Evolutionary conservation across 2,329 filamentous ascomycete genomes (phyloP), one percentile per base, ranked within the genome.

Genomic region (Cladosporium sp.): DNA sequence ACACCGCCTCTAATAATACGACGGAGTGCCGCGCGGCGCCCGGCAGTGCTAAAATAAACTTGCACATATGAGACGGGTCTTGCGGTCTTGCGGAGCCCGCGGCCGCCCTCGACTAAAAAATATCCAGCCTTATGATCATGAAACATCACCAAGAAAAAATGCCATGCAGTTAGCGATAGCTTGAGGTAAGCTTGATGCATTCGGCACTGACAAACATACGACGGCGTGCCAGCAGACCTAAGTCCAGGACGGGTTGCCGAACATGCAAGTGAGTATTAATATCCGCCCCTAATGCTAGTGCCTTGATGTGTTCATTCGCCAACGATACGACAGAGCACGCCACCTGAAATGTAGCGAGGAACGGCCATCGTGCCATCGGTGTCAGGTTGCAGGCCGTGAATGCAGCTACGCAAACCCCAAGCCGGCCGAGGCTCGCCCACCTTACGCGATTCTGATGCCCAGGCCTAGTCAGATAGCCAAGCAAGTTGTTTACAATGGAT

Each of bases 261-360:
- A 47, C 44, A 11, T 47, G 44, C 36, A 47, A 47, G 44, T 47
- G 22, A 32, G 22, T 47, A 4, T 37, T 20, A 27, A 27, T 9
- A 27, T 27, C 22, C 17, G 17, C 13, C 9, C 15, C 19, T 11
- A 2, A 8, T 24, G 22, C 22, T 5, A 27, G 9, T 27, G 4
- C 9, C 22, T 9, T 9, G 4, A 5, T 27, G 22, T 27, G 22
- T 9, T 27, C 22, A 27, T 27, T 27, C 22, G 7, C 17, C 3
- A 8, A 9, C 13, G 30, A 19, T 20, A 37, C 19, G 9, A 37
- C 24, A 51, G 48, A 41, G 42, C 41, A 20, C 50, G 52, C 7
- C 50, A 49, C 17, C 41, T 52, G 4, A 52, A 53, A 24, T 55
- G 49, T 32, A 47, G 54, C 45, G 52, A 56, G 17, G 34, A 17